Conservation (phyloP, 1,284 basidiomycete genomes). For the Rhodotorula sp. region DNA sequence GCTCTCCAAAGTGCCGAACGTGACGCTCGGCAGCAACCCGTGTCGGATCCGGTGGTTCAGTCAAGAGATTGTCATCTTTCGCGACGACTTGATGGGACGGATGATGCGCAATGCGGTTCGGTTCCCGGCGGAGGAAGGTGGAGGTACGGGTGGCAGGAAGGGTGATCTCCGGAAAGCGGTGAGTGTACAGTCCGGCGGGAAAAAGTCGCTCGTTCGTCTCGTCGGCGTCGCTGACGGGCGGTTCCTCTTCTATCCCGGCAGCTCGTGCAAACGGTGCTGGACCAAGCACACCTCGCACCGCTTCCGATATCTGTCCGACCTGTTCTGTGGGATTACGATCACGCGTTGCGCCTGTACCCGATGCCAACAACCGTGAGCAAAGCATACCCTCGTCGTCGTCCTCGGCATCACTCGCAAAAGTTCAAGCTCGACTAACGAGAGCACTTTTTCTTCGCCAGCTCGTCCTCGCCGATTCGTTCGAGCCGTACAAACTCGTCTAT, state of each 20-base stretch:
- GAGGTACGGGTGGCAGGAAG: constrained; percentile 54
- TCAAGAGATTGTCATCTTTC: constrained; percentile 90
- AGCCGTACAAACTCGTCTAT: constrained; percentile 93
- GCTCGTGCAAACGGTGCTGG: constrained; percentile 89
- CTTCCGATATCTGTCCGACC: constrained; percentile 80
- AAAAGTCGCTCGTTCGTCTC: no score
- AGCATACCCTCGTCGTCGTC: neutral
- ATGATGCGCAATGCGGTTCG: constrained; percentile 84
- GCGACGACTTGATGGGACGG: constrained; percentile 89
- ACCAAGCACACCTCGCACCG: constrained; percentile 85
- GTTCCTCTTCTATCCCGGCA: constrained; percentile 46
- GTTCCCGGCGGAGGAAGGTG: constrained; percentile 69
- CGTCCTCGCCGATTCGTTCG: constrained; percentile 95
- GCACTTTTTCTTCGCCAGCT: constrained; percentile 57
- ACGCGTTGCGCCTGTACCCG: constrained; percentile 87
- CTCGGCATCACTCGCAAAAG: neutral
- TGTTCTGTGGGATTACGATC: constrained; percentile 85
- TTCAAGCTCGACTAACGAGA: constrained; percentile 5
- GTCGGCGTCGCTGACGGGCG: neutral
- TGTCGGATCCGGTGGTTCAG: constrained; percentile 93
- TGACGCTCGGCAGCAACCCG: constrained; percentile 84
- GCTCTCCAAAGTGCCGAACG: constrained; percentile 67
- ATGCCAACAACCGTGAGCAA: constrained; percentile 75
- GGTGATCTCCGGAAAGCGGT: constrained; percentile 80
- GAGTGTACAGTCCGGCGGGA: constrained; percentile 16